Base-by-base conservation (phyloP, 345 rosid genomes). In the Carallia brachiata region DNA sequence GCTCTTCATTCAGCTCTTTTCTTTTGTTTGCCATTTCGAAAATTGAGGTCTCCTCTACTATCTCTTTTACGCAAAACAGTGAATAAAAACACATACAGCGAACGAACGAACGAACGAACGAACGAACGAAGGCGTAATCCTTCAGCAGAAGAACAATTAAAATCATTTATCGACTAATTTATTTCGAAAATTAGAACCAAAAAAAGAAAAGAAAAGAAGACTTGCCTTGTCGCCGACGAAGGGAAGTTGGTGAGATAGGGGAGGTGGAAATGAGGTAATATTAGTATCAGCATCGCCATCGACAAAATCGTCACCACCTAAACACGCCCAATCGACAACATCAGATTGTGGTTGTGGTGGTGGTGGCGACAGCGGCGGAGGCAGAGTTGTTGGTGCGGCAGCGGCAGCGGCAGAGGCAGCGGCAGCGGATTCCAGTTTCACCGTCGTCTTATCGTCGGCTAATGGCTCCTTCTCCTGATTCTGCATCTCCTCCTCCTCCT, bases 151-250 rank as follows among this genome's bases (percentile, higher is more conserved):
- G 16, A 44, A 44, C 17, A 12, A 44, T 5, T 23, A 44, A 44
- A 13, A 44, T 10, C 2, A 44, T 44, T 44, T 44, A 12, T 12
- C 50, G 50, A 12, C 50, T 12, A 44, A 44, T 44, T 44, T 7
- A 12, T 44, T 44, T 44, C 13, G 16, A 3, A 44, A 44, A 44
- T 2, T 44, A 10, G 16, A 12, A 3, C 16, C 16, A 44, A 44
- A 44, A 15, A 44, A 40, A 0, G 3, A 44, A 44, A 44, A 1
- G 0, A 44, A 10, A 7, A 55, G 7, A 8, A 47, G 44, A 5
- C 48, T 12, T 73, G 75, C 97, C 97, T 92, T 95, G 67, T 95
- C 94, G 55, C 92, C 96, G 28, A 95, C 91, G 63, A 85, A 92
- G 6, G 94, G 89, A 66, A 85, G 63, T 73, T 91, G 90, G 39